Evolutionary conservation across 148 eudicot genomes (phyloP).

Genomic region (Arbutus unedo): DNA sequence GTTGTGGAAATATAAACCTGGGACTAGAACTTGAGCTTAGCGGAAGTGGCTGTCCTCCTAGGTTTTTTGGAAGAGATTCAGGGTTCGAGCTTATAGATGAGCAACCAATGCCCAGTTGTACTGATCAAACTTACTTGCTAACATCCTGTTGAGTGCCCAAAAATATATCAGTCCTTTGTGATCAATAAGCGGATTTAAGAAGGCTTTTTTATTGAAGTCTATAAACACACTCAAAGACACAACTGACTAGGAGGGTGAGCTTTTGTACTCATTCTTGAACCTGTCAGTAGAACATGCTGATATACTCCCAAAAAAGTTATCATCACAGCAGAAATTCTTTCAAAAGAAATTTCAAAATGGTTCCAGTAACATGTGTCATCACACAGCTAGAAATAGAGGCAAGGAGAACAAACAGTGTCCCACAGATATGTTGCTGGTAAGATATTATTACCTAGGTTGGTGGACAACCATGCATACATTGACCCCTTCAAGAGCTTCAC

Average conservation of each 20-base stretch:
- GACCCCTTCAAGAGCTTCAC: slow-evolving; percentile 52
- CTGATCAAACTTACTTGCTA: background rate
- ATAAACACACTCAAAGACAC: background rate
- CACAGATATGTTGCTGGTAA: background rate
- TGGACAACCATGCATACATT: slow-evolving; percentile 52
- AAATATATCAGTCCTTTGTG: background rate
- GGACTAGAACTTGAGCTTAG: background rate
- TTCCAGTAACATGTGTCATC: background rate
- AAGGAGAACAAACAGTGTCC: background rate
- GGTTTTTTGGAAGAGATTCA: background rate
- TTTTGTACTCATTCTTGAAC: background rate
- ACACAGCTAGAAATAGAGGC: background rate
- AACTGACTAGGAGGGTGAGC: background rate
- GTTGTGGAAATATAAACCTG: background rate
- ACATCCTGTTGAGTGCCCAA: background rate
- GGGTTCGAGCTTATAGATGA: background rate
- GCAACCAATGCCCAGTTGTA: background rate
- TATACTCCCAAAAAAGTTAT: background rate
- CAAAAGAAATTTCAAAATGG: background rate
- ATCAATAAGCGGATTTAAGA: background rate
- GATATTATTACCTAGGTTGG: slow-evolving; percentile 43
- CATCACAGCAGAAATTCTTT: background rate
- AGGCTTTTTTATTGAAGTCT: background rate
- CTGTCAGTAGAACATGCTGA: background rate
- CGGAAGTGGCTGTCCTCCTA: background rate